Percentiles rank a stretch among this genome's conserved stretches.
Evolutionary conservation across 2,329 filamentous ascomycete genomes (phyloP).

Genomic region (Endoconidiophora laricicola): DNA sequence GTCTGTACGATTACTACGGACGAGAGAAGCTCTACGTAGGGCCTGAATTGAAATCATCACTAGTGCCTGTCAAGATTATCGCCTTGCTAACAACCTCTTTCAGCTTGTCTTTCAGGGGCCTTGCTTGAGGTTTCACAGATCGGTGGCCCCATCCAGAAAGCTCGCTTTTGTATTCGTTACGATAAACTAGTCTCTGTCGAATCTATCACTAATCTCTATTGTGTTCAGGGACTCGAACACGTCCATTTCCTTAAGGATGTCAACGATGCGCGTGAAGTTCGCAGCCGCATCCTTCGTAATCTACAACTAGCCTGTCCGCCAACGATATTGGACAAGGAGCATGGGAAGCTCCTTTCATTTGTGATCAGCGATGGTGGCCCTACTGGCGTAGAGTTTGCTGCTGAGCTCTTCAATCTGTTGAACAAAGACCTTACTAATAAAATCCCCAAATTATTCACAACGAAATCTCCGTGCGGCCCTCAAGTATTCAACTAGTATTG

Average conservation of each 20-base stretch:
- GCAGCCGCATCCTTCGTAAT: conserved; percentile 76
- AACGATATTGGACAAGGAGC: conserved; percentile 76
- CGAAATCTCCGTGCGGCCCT: conserved; percentile 62
- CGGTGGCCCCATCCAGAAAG: conserved; percentile 53
- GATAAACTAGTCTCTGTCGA: conserved; percentile 93
- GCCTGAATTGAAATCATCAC: conserved; percentile 18
- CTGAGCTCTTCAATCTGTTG: conserved; percentile 86
- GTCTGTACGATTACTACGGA: conserved; percentile 13
- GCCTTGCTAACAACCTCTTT: conserved; percentile 21
- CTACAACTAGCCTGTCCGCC: conserved; percentile 85
- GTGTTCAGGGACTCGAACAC: conserved; percentile 84
- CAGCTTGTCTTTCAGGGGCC: conserved; percentile 53
- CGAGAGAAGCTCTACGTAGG: conserved; percentile 22
- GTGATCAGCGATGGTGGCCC: conserved; percentile 92
- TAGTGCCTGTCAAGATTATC: conserved; percentile 16
- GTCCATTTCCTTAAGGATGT: conserved; percentile 94
- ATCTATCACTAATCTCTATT: conserved; percentile 83
- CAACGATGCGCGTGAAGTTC: conserved; percentile 74
- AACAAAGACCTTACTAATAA: conserved; percentile 78
- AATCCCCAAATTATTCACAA: conserved; percentile 88
- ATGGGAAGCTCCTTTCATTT: conserved; percentile 76
- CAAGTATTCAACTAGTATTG: too few relatives aligned
- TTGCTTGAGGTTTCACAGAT: conserved; percentile 70
- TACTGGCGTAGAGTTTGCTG: conserved; percentile 93
- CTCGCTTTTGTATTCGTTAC: conserved; percentile 85